phyloP scores from a whole-genome alignment of 2,329 filamentous ascomycete species.

The Stagonosporopsis cucurbitacearum region DNA sequence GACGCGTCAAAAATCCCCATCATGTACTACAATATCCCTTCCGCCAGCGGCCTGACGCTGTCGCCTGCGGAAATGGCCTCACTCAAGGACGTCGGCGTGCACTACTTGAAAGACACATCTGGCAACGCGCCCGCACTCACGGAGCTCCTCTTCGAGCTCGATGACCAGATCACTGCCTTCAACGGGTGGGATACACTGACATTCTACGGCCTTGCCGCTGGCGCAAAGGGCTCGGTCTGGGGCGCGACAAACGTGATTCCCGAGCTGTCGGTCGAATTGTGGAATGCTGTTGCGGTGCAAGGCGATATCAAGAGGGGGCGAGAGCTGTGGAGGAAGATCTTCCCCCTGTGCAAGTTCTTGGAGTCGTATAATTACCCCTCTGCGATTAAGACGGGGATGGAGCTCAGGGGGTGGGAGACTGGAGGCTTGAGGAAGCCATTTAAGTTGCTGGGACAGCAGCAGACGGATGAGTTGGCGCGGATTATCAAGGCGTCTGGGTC shows the following conservation, averaged over 20 bases:
- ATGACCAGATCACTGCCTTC: constrained; percentile 55
- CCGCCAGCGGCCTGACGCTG: constrained; percentile 54
- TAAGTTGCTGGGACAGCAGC: constrained; percentile 38
- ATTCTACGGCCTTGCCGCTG: constrained; percentile 60
- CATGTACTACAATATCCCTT: constrained; percentile 61
- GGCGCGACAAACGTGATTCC: constrained; percentile 60
- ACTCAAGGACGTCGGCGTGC: constrained; percentile 55
- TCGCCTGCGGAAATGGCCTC: constrained; percentile 53
- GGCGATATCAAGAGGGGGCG: constrained; percentile 53
- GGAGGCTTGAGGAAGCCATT: constrained; percentile 60
- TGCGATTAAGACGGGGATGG: constrained; percentile 59
- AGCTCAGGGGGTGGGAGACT: constrained; percentile 55
- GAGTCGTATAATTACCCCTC: constrained; percentile 57
- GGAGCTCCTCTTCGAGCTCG: constrained; percentile 55
- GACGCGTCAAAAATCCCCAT: constrained; percentile 53
- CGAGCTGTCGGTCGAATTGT: constrained; percentile 57
- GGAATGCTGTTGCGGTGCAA: constrained; percentile 55
- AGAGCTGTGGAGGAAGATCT: constrained; percentile 58
- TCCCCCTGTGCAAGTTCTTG: constrained; percentile 59
- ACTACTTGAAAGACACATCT: constrained; percentile 61
- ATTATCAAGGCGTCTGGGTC: constrained; percentile 6
- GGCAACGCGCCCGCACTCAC: constrained; percentile 59
- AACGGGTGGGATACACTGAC: constrained; percentile 63
- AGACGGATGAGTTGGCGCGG: constrained; percentile 11
- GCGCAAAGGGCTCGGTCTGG: constrained; percentile 59